Percentiles rank a stretch among this genome's conserved stretches.
phyloP scores from a whole-genome alignment of 2,329 filamentous ascomycete genomes.

The Aschersonia sp. region DNA sequence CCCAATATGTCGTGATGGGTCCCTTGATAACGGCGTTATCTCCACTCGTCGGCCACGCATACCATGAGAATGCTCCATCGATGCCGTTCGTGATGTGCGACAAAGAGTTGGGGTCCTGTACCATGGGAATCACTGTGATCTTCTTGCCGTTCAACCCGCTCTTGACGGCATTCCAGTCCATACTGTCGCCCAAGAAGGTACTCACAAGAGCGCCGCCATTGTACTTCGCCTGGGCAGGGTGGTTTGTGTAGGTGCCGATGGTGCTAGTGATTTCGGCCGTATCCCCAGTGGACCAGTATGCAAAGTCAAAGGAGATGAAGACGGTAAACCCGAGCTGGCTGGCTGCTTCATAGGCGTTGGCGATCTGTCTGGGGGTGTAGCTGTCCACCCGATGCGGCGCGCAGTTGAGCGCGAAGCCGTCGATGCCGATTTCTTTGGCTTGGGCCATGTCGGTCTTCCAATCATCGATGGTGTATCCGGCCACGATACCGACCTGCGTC shows the following conservation, averaged over 20 bases:
- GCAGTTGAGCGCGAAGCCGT: slow-evolving; percentile 10
- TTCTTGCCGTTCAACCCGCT: slow-evolving; percentile 6
- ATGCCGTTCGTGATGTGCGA: slow-evolving; percentile 5
- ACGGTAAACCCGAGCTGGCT: slow-evolving; percentile 7
- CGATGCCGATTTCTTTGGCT: slow-evolving; percentile 9
- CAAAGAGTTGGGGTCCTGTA: slow-evolving; percentile 8
- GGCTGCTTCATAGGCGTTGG: slow-evolving; percentile 8
- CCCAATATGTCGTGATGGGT: slow-evolving; percentile 10
- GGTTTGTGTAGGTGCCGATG: slow-evolving; percentile 5
- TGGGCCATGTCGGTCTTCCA: slow-evolving; percentile 8
- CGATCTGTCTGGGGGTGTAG: slow-evolving; percentile 9
- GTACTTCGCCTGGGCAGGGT: slow-evolving; percentile 8
- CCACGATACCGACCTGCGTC: slow-evolving; percentile 8
- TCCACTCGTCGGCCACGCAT: slow-evolving; percentile 10
- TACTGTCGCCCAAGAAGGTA: slow-evolving; percentile 10
- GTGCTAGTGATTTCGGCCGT: slow-evolving; percentile 7
- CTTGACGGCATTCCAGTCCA: slow-evolving; percentile 10
- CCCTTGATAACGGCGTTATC: slow-evolving; percentile 8
- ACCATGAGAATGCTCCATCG: slow-evolving; percentile 10
- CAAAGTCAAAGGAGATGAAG: slow-evolving; percentile 11
- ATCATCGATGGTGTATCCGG: slow-evolving; percentile 8
- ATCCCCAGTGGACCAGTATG: slow-evolving; percentile 10
- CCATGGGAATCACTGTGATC: slow-evolving; percentile 8
- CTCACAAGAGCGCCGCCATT: slow-evolving; percentile 9
- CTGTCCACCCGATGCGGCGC: slow-evolving; percentile 8